Evolutionary conservation across 2,329 filamentous ascomycete genomes (phyloP).

Genomic region (Pestalotiopsis sp.): DNA sequence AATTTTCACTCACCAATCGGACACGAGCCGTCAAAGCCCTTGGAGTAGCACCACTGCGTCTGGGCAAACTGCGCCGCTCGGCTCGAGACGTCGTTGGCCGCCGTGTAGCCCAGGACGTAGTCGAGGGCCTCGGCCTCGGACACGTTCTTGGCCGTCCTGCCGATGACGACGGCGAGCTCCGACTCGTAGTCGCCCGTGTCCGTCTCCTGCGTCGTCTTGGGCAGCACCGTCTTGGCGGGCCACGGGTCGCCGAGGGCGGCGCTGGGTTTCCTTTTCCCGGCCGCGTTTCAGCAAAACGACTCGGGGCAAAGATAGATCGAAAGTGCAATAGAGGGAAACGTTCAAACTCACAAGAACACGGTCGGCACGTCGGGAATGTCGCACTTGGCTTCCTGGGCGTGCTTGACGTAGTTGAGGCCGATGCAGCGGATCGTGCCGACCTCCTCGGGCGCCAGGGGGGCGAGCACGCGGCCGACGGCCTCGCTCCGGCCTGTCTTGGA

Average conservation of each 20-base stretch:
- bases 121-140: slow-evolving; percentile 57
- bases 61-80: slow-evolving; percentile 57
- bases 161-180: slow-evolving; percentile 61
- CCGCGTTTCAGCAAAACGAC: background rate
- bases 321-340: background rate
- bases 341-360: slow-evolving; percentile 48
- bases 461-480: slow-evolving; percentile 50
- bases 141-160: slow-evolving; percentile 54
- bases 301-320: too few relatives aligned
- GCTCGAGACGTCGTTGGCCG: slow-evolving; percentile 65
- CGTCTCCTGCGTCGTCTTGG: slow-evolving; percentile 54
- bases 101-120: slow-evolving; percentile 67
- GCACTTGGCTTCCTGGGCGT: slow-evolving; percentile 52
- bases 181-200: slow-evolving; percentile 62
- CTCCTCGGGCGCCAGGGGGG: slow-evolving; percentile 50
- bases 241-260: slow-evolving; percentile 58
- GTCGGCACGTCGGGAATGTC: slow-evolving; percentile 56
- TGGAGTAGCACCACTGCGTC: slow-evolving; percentile 60
- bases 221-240: slow-evolving; percentile 52
- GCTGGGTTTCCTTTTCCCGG: slow-evolving; percentile 47
- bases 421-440: slow-evolving; percentile 62
- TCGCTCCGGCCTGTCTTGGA: slow-evolving; percentile 45
- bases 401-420: slow-evolving; percentile 52
- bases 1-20: slow-evolving; percentile 31
- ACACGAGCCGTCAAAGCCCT: slow-evolving; percentile 60